phyloP scores from a whole-genome alignment of 2,329 filamentous ascomycete species.

The Ustilaginoidea virens region DNA sequence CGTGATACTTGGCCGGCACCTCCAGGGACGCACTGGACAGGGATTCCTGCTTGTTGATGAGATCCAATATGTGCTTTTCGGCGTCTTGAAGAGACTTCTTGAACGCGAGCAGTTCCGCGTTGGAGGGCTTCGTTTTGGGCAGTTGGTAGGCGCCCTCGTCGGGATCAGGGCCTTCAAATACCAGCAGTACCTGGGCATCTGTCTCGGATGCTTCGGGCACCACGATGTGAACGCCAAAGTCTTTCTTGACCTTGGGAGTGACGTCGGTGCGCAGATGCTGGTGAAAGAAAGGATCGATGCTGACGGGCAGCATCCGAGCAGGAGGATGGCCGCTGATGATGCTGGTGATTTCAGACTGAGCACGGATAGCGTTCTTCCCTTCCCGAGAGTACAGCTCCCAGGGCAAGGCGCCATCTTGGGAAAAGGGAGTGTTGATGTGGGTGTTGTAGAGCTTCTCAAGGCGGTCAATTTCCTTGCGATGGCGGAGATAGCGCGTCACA shows the following conservation, averaged over 20 bases:
- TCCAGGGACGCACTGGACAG: constrained; percentile 36
- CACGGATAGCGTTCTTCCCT: constrained; percentile 65
- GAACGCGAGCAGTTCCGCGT: constrained; percentile 36
- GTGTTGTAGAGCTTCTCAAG: constrained; percentile 68
- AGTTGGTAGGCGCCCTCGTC: constrained; percentile 32
- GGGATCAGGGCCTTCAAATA: constrained; percentile 53
- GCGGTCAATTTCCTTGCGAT: constrained; percentile 67
- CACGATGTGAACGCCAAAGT: constrained; percentile 59
- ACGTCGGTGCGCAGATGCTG: constrained; percentile 52
- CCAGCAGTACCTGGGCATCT: constrained; percentile 50
- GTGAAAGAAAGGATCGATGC: constrained; percentile 68
- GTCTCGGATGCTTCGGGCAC: constrained; percentile 49
- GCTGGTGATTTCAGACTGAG: constrained; percentile 58
- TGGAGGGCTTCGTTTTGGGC: constrained; percentile 35
- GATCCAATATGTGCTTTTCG: constrained; percentile 37
- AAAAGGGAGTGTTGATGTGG: constrained; percentile 70
- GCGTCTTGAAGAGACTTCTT: constrained; percentile 40
- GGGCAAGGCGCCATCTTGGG: constrained; percentile 51
- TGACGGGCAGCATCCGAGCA: constrained; percentile 48
- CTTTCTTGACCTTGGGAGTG: constrained; percentile 45
- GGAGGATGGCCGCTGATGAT: constrained; percentile 63
- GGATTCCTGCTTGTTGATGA: constrained; percentile 43
- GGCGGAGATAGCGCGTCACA: constrained; percentile 73
- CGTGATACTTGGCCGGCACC: constrained; percentile 47
- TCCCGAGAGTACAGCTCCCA: constrained; percentile 86